Percentiles rank a stretch among this genome's conserved stretches.
Evolutionary conservation across 768 basidiomycete genomes (phyloP).

Genomic region (Pulveroboletus sp.): DNA sequence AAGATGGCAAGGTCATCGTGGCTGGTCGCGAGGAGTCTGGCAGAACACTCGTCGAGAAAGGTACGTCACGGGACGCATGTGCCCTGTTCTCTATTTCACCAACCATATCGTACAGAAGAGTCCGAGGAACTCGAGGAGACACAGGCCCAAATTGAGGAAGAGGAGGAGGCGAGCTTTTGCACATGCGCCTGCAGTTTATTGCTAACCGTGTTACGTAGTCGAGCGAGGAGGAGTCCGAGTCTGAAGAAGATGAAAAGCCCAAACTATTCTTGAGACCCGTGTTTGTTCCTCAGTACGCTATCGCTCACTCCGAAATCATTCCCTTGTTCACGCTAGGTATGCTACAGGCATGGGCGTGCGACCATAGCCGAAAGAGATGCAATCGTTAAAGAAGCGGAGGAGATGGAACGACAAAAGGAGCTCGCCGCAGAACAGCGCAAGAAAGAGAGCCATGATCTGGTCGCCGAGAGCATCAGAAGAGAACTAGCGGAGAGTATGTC

Average conservation of each 20-base stretch:
- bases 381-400: slow-evolving; percentile 70
- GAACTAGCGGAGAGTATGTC: slow-evolving; percentile 87
- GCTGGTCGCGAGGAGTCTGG: slow-evolving; percentile 77
- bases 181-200: slow-evolving; percentile 1
- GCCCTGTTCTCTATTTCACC: slow-evolving; percentile 2
- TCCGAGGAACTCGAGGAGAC: slow-evolving; percentile 43
- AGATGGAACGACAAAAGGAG: slow-evolving; percentile 62
- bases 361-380: slow-evolving; percentile 70
- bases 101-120: slow-evolving; percentile 11
- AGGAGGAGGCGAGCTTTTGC: slow-evolving; percentile 34
- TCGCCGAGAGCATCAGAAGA: slow-evolving; percentile 88
- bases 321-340: slow-evolving; percentile 1
- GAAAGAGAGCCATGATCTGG: slow-evolving; percentile 86
- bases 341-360: slow-evolving; percentile 60
- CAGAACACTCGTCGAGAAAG: slow-evolving; percentile 59
- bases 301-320: background rate
- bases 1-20: slow-evolving; percentile 75
- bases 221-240: slow-evolving; percentile 78
- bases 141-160: slow-evolving; percentile 33
- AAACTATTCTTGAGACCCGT: slow-evolving; percentile 85
- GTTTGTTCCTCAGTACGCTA: slow-evolving; percentile 86
- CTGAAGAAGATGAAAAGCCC: slow-evolving; percentile 71
- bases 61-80: slow-evolving; percentile 29
- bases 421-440: slow-evolving; percentile 76
- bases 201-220: slow-evolving; percentile 44